Conservation (phyloP, 2,329 filamentous ascomycete species). For the Venturia carpophila region DNA sequence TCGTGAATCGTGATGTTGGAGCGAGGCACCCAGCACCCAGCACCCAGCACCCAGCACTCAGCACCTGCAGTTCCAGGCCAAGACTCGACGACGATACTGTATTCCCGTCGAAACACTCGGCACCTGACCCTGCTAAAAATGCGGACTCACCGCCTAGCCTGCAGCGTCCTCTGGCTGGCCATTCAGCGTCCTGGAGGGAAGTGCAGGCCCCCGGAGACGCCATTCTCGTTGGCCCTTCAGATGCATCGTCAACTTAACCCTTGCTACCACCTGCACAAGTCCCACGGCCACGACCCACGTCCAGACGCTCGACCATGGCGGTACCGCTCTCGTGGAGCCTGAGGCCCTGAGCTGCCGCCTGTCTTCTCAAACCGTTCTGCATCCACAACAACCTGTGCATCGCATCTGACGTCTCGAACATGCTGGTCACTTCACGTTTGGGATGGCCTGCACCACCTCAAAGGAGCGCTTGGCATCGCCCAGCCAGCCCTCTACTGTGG, state of each 20-base stretch:
- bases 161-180: not conserved
- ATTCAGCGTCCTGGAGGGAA: not conserved
- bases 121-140: not conserved
- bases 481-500: not conserved
- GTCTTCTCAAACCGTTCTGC: constrained; percentile 6
- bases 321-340: not conserved
- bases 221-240: not conserved
- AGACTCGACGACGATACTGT: not conserved
- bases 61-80: no score
- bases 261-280: not conserved
- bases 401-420: not conserved
- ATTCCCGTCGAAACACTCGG: not conserved
- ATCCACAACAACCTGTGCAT: not conserved
- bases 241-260: not conserved
- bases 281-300: constrained; percentile 1
- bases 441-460: not conserved
- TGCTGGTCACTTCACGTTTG: not conserved
- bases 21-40: not conserved
- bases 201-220: not conserved
- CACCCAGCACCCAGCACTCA: not conserved
- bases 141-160: constrained; percentile 2
- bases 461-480: not conserved
- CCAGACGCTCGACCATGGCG: not conserved
- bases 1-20: not conserved
- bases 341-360: not conserved